Percentiles rank a stretch among this genome's conserved stretches.
Evolutionary conservation across 1,139 yeast species (phyloP).

Genomic region (Suhomyces wounanorum): DNA sequence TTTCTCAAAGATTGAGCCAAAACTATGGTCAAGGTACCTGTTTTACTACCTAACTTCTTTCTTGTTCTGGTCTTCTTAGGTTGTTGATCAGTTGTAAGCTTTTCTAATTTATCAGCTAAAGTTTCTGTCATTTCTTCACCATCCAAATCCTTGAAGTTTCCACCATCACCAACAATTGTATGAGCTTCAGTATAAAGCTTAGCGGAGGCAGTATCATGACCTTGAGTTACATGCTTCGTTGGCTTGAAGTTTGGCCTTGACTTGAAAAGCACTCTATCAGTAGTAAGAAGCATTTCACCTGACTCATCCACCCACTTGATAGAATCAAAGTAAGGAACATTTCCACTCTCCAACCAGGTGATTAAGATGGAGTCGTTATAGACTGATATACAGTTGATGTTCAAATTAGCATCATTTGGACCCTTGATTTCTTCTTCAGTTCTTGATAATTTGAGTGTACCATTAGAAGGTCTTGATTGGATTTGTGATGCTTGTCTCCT

Average conservation of each 20-base stretch:
- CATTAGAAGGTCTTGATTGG: slow-evolving; percentile 52
- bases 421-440: slow-evolving; percentile 41
- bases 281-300: slow-evolving; percentile 24
- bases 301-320: slow-evolving; percentile 53
- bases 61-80: slow-evolving; percentile 24
- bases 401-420: slow-evolving; percentile 38
- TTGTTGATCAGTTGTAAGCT: slow-evolving; percentile 34
- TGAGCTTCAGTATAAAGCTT: slow-evolving; percentile 68
- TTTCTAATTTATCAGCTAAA: slow-evolving; percentile 62
- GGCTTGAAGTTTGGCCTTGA: slow-evolving; percentile 37
- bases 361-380: slow-evolving; percentile 45
- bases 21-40: slow-evolving; percentile 67
- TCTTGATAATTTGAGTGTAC: slow-evolving; percentile 45
- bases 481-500: slow-evolving; percentile 33
- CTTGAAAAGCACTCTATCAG: slow-evolving; percentile 38
- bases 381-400: slow-evolving; percentile 42
- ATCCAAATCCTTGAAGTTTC: slow-evolving; percentile 57
- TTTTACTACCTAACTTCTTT: slow-evolving; percentile 37
- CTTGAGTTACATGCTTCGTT: slow-evolving; percentile 46
- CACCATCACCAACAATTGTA: slow-evolving; percentile 66
- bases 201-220: slow-evolving; percentile 74
- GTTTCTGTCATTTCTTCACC: slow-evolving; percentile 50
- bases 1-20: slow-evolving; percentile 71
- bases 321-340: slow-evolving; percentile 63
- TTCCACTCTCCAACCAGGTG: slow-evolving; percentile 75